phyloP scores from a whole-genome alignment of 208 protist genomes.

The Plasmodiophora brassicae region DNA sequence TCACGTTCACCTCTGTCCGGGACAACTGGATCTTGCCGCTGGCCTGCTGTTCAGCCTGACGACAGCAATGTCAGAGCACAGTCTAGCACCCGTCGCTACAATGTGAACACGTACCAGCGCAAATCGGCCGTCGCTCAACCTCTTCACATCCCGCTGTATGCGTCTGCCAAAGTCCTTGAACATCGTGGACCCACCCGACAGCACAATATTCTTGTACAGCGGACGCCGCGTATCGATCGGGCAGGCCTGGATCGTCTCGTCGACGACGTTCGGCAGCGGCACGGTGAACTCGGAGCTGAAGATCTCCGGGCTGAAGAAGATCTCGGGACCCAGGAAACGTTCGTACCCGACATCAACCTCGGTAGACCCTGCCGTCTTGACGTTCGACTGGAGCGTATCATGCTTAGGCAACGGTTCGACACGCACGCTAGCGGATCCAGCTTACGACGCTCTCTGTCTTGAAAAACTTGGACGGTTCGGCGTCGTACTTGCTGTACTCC shows the following conservation, averaged over 20 bases:
- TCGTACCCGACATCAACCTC: constrained; percentile 89
- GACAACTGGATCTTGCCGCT: constrained; percentile 59
- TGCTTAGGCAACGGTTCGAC: background rate
- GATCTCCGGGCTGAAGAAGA: constrained; percentile 96
- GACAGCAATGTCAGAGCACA: background rate
- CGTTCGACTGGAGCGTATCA: background rate
- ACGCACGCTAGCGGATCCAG: background rate
- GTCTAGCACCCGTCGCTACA: background rate
- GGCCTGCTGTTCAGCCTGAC: constrained; percentile 52
- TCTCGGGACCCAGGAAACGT: constrained; percentile 91
- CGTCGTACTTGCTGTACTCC: constrained; percentile 86
- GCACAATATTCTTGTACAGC: constrained; percentile 90
- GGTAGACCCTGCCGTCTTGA: constrained; percentile 44
- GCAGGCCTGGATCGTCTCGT: constrained; percentile 80
- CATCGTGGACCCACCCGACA: constrained; percentile 94
- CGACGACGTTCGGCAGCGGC: constrained; percentile 83
- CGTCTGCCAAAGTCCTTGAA: constrained; percentile 86
- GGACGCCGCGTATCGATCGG: constrained; percentile 89
- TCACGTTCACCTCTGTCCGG: constrained; percentile 87
- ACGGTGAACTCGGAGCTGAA: constrained; percentile 77
- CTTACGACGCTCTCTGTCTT: constrained; percentile 61
- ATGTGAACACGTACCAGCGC: background rate
- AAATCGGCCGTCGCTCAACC: constrained; percentile 34
- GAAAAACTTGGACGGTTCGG: constrained; percentile 70
- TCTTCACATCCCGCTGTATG: constrained; percentile 76